Conservation (phyloP, 192 early-diverging fungal species). For the Podila epicladia region DNA sequence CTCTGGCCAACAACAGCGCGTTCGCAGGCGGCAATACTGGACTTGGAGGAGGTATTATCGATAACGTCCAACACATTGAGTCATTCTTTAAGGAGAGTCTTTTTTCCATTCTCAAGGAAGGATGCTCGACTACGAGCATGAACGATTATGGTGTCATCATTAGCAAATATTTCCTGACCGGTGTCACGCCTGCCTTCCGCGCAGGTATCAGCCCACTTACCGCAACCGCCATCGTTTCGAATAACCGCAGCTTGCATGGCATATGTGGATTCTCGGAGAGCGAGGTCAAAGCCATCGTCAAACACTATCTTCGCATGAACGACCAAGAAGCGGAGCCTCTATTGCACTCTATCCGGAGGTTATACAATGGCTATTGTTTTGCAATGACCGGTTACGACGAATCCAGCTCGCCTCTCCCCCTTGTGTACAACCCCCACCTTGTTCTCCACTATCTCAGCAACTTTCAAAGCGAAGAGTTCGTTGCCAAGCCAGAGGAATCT, state of each 20-base stretch:
- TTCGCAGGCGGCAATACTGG: slow-evolving; percentile 24
- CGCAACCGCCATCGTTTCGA: slow-evolving; percentile 43
- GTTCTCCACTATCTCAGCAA: slow-evolving; percentile 42
- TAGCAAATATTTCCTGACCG: slow-evolving; percentile 49
- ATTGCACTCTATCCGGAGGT: slow-evolving; percentile 23
- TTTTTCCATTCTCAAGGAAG: slow-evolving; percentile 44
- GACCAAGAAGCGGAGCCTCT: slow-evolving; percentile 26
- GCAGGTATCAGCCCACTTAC: slow-evolving; percentile 40
- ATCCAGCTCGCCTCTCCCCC: slow-evolving; percentile 28
- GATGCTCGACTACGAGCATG: slow-evolving; percentile 24
- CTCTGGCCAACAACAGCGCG: slow-evolving; percentile 41
- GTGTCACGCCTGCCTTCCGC: slow-evolving; percentile 40
- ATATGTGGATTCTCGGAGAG: slow-evolving; percentile 49
- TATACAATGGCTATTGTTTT: slow-evolving; percentile 53
- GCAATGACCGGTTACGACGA: slow-evolving; percentile 25
- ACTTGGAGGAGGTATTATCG: slow-evolving; percentile 18
- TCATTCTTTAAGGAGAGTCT: slow-evolving; percentile 41
- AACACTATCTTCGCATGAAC: slow-evolving; percentile 41
- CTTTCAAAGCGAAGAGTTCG: slow-evolving; percentile 31
- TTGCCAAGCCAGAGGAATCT: slow-evolving; percentile 45
- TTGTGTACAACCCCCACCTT: slow-evolving; percentile 48
- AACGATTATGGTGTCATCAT: slow-evolving; percentile 31
- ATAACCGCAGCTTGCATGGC: slow-evolving; percentile 35
- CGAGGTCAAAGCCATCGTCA: slow-evolving; percentile 50
- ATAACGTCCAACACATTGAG: slow-evolving; percentile 32